Base-by-base conservation (phyloP, 805 yeast species). In the Lipomyces yamadae region DNA sequence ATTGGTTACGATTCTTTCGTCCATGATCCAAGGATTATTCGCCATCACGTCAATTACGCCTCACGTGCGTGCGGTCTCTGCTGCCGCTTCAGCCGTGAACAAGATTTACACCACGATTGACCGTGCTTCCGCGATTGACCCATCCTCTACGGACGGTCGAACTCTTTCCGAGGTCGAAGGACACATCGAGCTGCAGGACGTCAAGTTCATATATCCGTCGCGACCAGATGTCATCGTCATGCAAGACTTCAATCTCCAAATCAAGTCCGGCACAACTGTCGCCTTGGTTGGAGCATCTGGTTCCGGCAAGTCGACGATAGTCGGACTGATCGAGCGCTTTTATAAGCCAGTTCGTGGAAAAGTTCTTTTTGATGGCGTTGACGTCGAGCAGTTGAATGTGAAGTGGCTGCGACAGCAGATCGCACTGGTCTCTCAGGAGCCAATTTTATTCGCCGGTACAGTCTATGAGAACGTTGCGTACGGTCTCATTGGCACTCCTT, bases 271-370 rank as follows among this genome's bases (percentile, higher is more conserved):
- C 8, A 78, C 86, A 72, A 91, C 90, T 72, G 94, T 92, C 52
- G 97, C 97, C 10, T 85, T 92, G 71, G 97, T 92, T 30, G 97
- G 97, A 1, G 88, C 96, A 92, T 2, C 88, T 90, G 32, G 97
- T n/a, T 72, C 76, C 18, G 92, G 56, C 76, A 81, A 5, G 61
- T 68, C 73, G 59, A 73, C 75, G 0, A 81, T 87, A 13, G 80
- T 86, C 3, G 89, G 86, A 71, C 76, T 87, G 33, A 76, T 87
- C 34, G 79, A 87, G 67, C 78, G 90, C 56, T 86, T 85, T 72
- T 87, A 87, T 72, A 87, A 85, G 66, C 87, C 89, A 4, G 68
- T 75, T 4, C 69, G 76, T 0, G 90, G 91, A 15, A 70, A 74
- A 3, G 81, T 87, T 5, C 56, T 76, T 1, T 77, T 87, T 7